Evolutionary conservation across 345 rosid species (phyloP).

Genomic region (Schrenkiella parvula): DNA sequence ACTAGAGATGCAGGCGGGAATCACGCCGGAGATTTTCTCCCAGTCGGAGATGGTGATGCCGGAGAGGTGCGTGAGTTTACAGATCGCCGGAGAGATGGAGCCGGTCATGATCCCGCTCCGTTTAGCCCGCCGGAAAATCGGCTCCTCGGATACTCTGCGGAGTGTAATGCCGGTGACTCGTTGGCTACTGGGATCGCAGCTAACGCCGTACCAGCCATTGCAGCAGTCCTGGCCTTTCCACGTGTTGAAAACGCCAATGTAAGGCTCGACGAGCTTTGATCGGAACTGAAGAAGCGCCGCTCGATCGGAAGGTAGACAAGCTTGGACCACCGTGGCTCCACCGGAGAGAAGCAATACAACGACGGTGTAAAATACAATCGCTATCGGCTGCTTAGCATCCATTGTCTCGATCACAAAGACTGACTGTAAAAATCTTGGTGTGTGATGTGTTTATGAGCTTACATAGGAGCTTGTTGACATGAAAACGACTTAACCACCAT

Average conservation of each 20-base stretch:
- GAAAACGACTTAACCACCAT: background rate
- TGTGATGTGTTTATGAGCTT: slow-evolving; percentile 17
- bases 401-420: background rate
- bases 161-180: slow-evolving; percentile 67
- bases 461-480: slow-evolving; percentile 18
- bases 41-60: slow-evolving; percentile 64
- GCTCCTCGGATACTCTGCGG: slow-evolving; percentile 87
- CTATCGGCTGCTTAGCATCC: background rate
- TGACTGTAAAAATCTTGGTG: background rate
- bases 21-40: slow-evolving; percentile 66
- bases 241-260: slow-evolving; percentile 65
- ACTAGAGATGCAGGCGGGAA: slow-evolving; percentile 56
- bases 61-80: slow-evolving; percentile 57
- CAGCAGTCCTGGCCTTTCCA: slow-evolving; percentile 76
- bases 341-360: slow-evolving; percentile 22
- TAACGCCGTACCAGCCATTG: slow-evolving; percentile 68
- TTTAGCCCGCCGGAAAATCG: slow-evolving; percentile 60
- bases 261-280: slow-evolving; percentile 58
- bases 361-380: background rate
- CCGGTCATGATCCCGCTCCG: slow-evolving; percentile 78
- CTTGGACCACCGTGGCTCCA: slow-evolving; percentile 27
- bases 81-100: slow-evolving; percentile 53
- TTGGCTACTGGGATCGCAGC: slow-evolving; percentile 53
- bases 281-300: slow-evolving; percentile 53
- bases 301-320: slow-evolving; percentile 53